Conservation (phyloP, 1,284 basidiomycete species). For the Pisolithus thermaeus region DNA sequence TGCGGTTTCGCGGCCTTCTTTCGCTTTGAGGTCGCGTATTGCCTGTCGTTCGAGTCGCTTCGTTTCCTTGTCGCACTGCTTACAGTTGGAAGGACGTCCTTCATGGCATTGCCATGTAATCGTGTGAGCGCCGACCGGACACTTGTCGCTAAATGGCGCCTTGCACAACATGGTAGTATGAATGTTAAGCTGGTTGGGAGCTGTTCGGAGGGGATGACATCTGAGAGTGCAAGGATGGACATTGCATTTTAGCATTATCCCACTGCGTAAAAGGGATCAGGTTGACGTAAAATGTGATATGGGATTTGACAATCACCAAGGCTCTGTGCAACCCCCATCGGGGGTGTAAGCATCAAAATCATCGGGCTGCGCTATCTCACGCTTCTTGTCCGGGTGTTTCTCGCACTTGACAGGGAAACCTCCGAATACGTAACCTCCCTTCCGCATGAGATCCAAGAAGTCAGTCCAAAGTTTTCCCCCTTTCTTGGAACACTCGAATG, state of each 20-base stretch:
- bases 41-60: slow-evolving; percentile 30
- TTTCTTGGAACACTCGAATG: slow-evolving; percentile 48
- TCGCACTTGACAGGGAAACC: slow-evolving; percentile 56
- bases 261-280: slow-evolving; percentile 28
- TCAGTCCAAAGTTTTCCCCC: slow-evolving; percentile 42
- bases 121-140: slow-evolving; percentile 29
- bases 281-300: neutral
- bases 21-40: slow-evolving; percentile 23
- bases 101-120: slow-evolving; percentile 33
- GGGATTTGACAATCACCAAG: slow-evolving; percentile 38
- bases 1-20: slow-evolving; percentile 31
- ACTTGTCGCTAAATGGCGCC: slow-evolving; percentile 25
- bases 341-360: slow-evolving; percentile 51
- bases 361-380: slow-evolving; percentile 30
- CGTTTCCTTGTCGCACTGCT: slow-evolving; percentile 26
- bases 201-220: slow-evolving; percentile 37
- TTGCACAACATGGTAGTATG: slow-evolving; percentile 44
- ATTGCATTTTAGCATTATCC: slow-evolving; percentile 39
- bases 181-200: slow-evolving; percentile 31
- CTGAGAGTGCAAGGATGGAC: slow-evolving; percentile 47
- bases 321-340: slow-evolving; percentile 55
- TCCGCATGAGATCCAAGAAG: slow-evolving; percentile 40
- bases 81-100: slow-evolving; percentile 28
- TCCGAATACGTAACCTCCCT: slow-evolving; percentile 43
- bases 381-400: slow-evolving; percentile 40